Evolutionary conservation across 768 basidiomycete genomes (phyloP), one percentile per base, ranked within the genome.

Genomic region (Boletus rubropictus): DNA sequence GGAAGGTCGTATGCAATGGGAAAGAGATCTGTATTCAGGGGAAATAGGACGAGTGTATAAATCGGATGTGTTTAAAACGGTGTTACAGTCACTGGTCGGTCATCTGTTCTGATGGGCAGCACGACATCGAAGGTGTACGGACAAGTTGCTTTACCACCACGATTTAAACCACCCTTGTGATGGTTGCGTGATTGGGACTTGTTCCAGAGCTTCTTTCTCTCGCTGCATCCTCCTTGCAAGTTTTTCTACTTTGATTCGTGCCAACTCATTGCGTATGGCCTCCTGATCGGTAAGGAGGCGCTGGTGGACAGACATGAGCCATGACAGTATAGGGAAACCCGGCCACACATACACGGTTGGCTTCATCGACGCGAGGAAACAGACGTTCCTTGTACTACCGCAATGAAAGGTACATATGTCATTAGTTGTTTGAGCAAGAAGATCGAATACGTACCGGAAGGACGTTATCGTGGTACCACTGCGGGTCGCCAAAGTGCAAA

Each of bases 401-500:
- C 34, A 36, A n/a, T 24, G 17, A 22, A n/a, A 22, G 11, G 8
- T 14, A 20, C 7, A 5, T 14, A 33, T 36, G 31, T 45, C 32
- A 28, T 31, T 14, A 46, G 37, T 43, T 7, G 36, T 28, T 32
- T 32, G 31, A 18, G 18, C 37, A 46, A 27, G 21, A 9, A 15
- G 21, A 27, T 27, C 31, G 10, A 35, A 34, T 25, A 52, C 81
- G 46, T 62, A 89, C 86, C 7, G 90, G 89, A 29, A 87, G 68
- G 48, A 94, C 89, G 55, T 88, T 74, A 39, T 73, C 70, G 46
- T 77, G 74, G 60, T 92, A 93, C 90, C 90, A 93, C 34, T 84
- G 79, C 5, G 89, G 88, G 64, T 92, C 87, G 36, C 90, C 89
- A 60, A 88, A 92, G 66, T 91, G 86, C 41, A 90, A 69, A 59